Evolutionary conservation across 768 basidiomycete species (phyloP).

Genomic region (Amanita polypyramis): DNA sequence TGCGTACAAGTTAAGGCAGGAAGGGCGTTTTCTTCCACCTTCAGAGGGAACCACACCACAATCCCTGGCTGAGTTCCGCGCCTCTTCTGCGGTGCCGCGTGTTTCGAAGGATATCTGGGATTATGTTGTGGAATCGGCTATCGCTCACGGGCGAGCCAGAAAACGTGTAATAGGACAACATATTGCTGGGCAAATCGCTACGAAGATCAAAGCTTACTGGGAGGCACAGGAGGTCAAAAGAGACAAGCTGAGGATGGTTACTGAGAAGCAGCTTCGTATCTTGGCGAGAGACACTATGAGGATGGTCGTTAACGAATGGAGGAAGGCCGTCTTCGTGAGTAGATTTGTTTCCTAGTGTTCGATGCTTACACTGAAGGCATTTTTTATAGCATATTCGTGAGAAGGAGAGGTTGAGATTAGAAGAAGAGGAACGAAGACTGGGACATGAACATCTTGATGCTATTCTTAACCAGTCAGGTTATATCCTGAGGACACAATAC

Average conservation of each 20-base stretch:
- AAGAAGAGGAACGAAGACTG: constrained; percentile 68
- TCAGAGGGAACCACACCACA: constrained; percentile 18
- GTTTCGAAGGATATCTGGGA: constrained; percentile 46
- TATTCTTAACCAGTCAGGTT: constrained; percentile 82
- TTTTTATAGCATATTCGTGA: constrained; percentile 58
- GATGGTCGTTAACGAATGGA: constrained; percentile 73
- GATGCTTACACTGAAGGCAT: not conserved
- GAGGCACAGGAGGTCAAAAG: constrained; percentile 54
- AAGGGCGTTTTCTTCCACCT: constrained; percentile 30
- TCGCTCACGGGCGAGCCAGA: constrained; percentile 16
- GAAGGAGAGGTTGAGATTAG: constrained; percentile 46
- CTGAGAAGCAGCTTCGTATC: constrained; percentile 55
- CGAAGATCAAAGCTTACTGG: constrained; percentile 65
- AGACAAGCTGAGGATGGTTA: constrained; percentile 44
- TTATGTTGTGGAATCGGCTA: constrained; percentile 38
- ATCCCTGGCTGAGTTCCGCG: constrained; percentile 12
- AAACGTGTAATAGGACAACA: constrained; percentile 24
- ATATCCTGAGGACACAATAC: constrained; percentile 78
- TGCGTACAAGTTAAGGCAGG: constrained; percentile 22
- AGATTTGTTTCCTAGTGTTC: not conserved
- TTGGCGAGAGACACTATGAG: constrained; percentile 66
- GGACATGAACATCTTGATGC: constrained; percentile 85
- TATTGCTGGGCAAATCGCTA: constrained; percentile 47
- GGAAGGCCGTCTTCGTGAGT: constrained; percentile 75
- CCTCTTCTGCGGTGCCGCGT: constrained; percentile 21